Evolutionary conservation across 2,329 filamentous ascomycete genomes (phyloP).

Genomic region (Talaromyces sp.): DNA sequence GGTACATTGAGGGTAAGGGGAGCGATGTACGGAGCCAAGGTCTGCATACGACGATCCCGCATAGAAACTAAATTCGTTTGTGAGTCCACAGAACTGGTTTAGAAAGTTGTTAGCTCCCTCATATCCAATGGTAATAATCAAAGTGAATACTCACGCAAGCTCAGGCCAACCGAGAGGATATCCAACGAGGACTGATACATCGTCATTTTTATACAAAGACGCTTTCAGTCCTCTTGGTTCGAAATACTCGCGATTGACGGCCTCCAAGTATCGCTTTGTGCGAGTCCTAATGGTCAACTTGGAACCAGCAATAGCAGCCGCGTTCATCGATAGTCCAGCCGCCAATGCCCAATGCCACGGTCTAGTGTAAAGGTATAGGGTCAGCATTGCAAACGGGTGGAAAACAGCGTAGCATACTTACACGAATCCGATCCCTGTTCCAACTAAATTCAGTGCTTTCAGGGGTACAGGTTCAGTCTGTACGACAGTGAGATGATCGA

Average conservation of each 20-base stretch:
- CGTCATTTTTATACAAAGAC: background rate
- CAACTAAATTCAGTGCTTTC: constrained; percentile 1
- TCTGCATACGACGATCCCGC: constrained; percentile 6
- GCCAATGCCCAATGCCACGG: constrained; percentile 11
- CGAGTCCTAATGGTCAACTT: background rate
- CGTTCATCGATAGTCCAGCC: constrained; percentile 4
- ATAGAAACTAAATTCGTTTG: background rate
- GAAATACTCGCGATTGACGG: constrained; percentile 8
- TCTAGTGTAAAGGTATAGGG: background rate
- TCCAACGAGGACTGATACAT: background rate
- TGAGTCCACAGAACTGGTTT: background rate
- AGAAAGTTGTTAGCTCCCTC: background rate
- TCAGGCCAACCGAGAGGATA: background rate
- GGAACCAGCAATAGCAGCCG: constrained; percentile 3
- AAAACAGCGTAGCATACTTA: background rate
- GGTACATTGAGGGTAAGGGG: constrained; percentile 4
- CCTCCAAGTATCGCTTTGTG: background rate
- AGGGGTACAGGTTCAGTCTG: constrained; percentile 3
- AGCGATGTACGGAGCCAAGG: background rate
- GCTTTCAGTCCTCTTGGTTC: constrained; percentile 8
- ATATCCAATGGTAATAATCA: background rate
- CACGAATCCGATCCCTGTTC: constrained; percentile 6
- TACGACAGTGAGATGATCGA: constrained; percentile 2
- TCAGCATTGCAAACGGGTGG: background rate
- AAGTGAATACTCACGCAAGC: background rate